Evolutionary conservation across 257 asterid species (phyloP), one percentile per base, ranked within the genome.

Genomic region (Lithospermum erythrorhizon): DNA sequence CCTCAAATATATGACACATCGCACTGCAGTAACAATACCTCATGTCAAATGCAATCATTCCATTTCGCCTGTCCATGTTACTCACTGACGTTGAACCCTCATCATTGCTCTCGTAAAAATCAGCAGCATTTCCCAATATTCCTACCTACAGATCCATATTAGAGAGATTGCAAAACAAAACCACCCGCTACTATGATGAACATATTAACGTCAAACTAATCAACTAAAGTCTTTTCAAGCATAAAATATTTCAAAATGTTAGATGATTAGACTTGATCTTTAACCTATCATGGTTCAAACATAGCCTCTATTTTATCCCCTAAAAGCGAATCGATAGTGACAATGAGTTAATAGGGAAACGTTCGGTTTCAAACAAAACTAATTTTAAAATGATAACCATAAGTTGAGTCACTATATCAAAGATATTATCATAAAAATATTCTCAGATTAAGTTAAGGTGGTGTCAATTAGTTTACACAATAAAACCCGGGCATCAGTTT

Each of bases 31-130:
- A 61, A 30, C 48, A 32, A 24, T 73, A 87, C 98, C 98, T 90
- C 96, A 90, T 83, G 71, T 90, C 98, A 81, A 90, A 90, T 58
- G 91, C 96, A 68, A 87, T 90, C 96, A 90, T 90, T 96, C 87
- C 82, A 67, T 79, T 78, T 70, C 93, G 77, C 72, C 96, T 81
- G 67, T 79, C 88, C 54, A 67, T 47, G 59, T 70, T 62, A 73
- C 76, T 75, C 51, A 72, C 78, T 52, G 76, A 55, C 72, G 74
- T 78, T 75, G 62, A 67, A 59, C 76, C 81, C 67, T 76, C 86
- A 27, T 79, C 67, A 55, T 61, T 71, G 57, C 72, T 76, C 67
- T 87, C 88, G 53, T 75, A 73, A 72, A 90, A 81, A 73, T 87
- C 91, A 35, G 87, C 84, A 63, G 96, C 91, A 84, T 90, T 90